phyloP scores from a whole-genome alignment of 1,139 yeast species.

The Geotrichum aggregatum region DNA sequence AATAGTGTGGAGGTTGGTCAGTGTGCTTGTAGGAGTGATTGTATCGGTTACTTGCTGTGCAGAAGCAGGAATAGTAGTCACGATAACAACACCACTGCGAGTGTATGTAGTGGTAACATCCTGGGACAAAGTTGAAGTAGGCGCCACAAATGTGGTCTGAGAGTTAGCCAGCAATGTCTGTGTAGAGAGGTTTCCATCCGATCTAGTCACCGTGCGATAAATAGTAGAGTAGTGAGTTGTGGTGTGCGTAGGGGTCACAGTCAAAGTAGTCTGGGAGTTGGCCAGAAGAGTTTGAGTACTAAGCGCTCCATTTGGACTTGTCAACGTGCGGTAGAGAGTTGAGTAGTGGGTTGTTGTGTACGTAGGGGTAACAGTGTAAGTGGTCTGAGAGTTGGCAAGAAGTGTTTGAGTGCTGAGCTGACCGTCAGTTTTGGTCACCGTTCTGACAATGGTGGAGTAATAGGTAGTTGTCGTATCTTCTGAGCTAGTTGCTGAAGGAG shows the following conservation, averaged over 20 bases:
- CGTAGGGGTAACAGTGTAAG: conserved; percentile 2
- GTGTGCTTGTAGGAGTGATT: conserved; percentile 3
- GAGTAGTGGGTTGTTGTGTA: conserved; percentile 8
- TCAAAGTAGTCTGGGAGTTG: conserved; percentile 1
- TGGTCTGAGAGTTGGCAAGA: background rate
- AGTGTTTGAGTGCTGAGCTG: background rate
- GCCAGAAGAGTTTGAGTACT: conserved; percentile 9
- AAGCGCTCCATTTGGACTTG: background rate
- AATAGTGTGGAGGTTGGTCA: background rate
- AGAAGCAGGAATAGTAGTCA: conserved; percentile 1
- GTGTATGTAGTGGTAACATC: conserved; percentile 14
- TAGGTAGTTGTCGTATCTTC: background rate
- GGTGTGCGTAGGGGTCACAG: background rate
- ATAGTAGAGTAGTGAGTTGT: conserved; percentile 9
- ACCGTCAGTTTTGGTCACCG: conserved; percentile 7
- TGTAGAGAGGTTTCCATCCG: conserved; percentile 5
- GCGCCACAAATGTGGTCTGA: background rate
- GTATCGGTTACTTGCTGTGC: background rate
- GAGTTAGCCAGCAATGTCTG: conserved; percentile 5
- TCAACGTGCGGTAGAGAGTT: conserved; percentile 1
- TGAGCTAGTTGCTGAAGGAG: background rate
- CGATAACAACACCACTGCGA: conserved; percentile 10
- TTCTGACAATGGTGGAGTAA: background rate
- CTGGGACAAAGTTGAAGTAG: background rate
- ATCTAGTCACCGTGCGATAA: conserved; percentile 7